These are phyloP conservation scores for Thymus quinquecostatus DNA, from an alignment of 257 asterid genomes.

Conservation along the genomic window DNA sequence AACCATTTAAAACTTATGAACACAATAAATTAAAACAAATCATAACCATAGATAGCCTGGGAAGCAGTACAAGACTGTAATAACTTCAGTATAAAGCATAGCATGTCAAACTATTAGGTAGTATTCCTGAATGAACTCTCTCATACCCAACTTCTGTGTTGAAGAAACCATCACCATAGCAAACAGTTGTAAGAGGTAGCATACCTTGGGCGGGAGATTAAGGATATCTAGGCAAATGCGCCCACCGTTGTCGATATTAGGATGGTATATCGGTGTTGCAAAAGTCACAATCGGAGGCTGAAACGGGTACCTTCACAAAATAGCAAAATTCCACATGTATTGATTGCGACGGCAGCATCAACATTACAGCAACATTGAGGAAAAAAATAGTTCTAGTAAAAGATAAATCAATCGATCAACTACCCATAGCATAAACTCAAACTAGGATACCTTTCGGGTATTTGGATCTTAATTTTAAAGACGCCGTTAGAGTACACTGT, in stretches of 20 bases:
- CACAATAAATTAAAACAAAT: background rate
- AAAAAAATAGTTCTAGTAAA: background rate
- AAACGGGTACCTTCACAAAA: constrained; percentile 68
- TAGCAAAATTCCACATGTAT: background rate
- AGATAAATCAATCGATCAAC: background rate
- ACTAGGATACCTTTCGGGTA: constrained; percentile 65
- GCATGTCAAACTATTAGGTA: background rate
- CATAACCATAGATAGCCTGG: background rate
- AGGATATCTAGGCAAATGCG: constrained; percentile 94
- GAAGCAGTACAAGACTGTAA: background rate
- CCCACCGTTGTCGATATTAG: constrained; percentile 88
- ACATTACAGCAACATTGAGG: background rate
- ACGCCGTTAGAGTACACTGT: constrained; percentile 70
- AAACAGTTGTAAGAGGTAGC: constrained; percentile 5
- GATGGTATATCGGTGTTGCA: constrained; percentile 79
- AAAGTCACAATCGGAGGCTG: constrained; percentile 88
- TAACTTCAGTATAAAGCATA: background rate
- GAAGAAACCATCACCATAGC: background rate
- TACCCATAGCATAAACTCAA: background rate
- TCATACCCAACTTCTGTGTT: background rate
- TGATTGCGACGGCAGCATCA: background rate
- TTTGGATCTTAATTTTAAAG: constrained; percentile 68
- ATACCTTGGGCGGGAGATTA: constrained; percentile 92
- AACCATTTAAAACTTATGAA: constrained; percentile 14
- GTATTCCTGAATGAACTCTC: background rate